Conservation (phyloP, 768 basidiomycete genomes). For the Termitomyces sp. region DNA sequence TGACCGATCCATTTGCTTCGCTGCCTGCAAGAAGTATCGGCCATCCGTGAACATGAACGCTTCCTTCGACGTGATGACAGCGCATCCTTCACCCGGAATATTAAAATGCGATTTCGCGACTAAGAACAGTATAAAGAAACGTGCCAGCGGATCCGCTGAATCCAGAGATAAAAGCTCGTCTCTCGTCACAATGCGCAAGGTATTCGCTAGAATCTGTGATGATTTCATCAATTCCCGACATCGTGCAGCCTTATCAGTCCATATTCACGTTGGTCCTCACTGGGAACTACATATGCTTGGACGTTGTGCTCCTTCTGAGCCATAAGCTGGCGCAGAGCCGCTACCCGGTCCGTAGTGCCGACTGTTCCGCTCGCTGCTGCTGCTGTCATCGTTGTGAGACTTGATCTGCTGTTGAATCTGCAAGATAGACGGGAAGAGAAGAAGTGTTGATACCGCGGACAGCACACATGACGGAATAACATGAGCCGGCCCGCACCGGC, state of each 20-base stretch:
- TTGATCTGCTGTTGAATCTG: background rate
- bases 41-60: constrained; percentile 94
- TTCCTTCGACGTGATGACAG: constrained; percentile 61
- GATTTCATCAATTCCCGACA: background rate
- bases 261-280: constrained; percentile 85
- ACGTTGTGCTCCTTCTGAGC: constrained; percentile 38
- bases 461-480: constrained; percentile 12
- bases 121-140: constrained; percentile 4
- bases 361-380: constrained; percentile 40
- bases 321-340: constrained; percentile 68
- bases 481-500: constrained; percentile 2
- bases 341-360: constrained; percentile 58
- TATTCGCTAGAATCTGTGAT: constrained; percentile 81
- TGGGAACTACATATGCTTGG: constrained; percentile 77
- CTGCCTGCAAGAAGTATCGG: constrained; percentile 90
- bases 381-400: constrained; percentile 27
- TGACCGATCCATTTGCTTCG: constrained; percentile 80
- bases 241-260: background rate
- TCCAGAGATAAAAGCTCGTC: constrained; percentile 85
- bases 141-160: constrained; percentile 92
- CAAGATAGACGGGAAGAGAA: constrained; percentile 1
- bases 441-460: constrained; percentile 8
- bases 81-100: constrained; percentile 47
- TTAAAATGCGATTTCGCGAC: background rate
- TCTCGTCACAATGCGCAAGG: constrained; percentile 74